Conservation (phyloP, 371 early-diverging fungal genomes). For the Batkoa obscura region DNA sequence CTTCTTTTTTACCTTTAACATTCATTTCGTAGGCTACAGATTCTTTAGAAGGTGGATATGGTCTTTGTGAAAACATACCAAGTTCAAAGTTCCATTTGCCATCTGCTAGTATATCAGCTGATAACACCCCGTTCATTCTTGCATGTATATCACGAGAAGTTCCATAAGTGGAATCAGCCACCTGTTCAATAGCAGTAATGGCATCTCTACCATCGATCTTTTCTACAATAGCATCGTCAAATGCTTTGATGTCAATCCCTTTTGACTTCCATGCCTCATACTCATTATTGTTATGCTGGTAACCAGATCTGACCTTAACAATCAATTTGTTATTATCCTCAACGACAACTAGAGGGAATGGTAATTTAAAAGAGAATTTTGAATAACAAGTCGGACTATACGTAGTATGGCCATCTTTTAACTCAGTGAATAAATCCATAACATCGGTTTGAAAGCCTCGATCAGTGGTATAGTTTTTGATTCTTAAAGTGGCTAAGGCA, state of each 20-base stretch:
- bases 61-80: background rate
- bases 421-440: background rate
- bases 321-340: background rate
- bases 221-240: background rate
- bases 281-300: too few relatives aligned
- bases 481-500: background rate
- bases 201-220: background rate
- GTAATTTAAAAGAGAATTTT: background rate
- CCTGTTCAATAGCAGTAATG: background rate
- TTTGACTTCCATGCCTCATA: background rate
- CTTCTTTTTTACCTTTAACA: background rate
- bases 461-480: background rate
- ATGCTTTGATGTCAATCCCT: background rate
- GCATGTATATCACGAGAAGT: background rate
- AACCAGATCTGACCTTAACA: background rate
- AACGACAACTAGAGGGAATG: background rate
- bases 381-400: background rate
- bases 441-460: slow-evolving; percentile 1
- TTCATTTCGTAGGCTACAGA: background rate
- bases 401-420: background rate
- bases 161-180: background rate
- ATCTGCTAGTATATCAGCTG: background rate
- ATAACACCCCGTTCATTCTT: background rate
- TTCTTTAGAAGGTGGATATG: background rate
- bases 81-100: background rate